phyloP scores from a whole-genome alignment of 2,329 filamentous ascomycete species.

The Trichoderma asperellum region DNA sequence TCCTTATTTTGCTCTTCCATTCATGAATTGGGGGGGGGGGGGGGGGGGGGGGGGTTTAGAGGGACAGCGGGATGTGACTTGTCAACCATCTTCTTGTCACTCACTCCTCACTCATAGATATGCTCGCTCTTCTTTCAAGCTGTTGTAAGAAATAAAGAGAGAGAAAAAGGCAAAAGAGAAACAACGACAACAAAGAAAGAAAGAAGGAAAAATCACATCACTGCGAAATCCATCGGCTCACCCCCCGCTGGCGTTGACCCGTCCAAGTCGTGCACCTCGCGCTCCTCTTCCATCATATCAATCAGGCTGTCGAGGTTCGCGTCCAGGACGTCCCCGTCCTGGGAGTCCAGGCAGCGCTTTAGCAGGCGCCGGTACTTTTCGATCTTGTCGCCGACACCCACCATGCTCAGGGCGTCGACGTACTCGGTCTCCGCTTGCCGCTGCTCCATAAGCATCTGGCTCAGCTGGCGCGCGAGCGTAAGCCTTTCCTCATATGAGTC shows the following conservation, averaged over 20 bases:
- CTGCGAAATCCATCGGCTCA: conserved; percentile 40
- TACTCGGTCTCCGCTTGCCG: conserved; percentile 68
- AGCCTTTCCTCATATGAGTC: conserved; percentile 60
- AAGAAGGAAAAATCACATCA: conserved; percentile 12
- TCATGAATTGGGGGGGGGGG: not conserved
- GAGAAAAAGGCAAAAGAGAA: not conserved
- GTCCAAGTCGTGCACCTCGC: conserved; percentile 49
- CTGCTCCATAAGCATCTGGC: conserved; percentile 61
- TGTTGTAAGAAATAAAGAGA: not conserved
- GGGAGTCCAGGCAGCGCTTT: conserved; percentile 67
- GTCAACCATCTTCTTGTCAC: not conserved
- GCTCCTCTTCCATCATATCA: conserved; percentile 66
- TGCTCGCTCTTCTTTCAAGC: not conserved
- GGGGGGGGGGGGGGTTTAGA: not conserved
- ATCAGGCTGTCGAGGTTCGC: conserved; percentile 64
- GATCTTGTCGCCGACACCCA: conserved; percentile 73
- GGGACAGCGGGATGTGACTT: not conserved
- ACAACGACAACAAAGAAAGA: not conserved
- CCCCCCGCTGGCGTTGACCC: conserved; percentile 37
- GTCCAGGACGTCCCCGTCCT: conserved; percentile 70
- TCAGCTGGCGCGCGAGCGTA: conserved; percentile 61
- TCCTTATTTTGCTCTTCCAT: not conserved
- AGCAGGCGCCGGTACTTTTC: conserved; percentile 73
- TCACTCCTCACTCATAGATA: not conserved
- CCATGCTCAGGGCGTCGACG: conserved; percentile 67